Percentiles rank a stretch among this genome's conserved stretches.
Evolutionary conservation across 257 asterid species (phyloP).

Genomic region (Paraleonurus japonicus): DNA sequence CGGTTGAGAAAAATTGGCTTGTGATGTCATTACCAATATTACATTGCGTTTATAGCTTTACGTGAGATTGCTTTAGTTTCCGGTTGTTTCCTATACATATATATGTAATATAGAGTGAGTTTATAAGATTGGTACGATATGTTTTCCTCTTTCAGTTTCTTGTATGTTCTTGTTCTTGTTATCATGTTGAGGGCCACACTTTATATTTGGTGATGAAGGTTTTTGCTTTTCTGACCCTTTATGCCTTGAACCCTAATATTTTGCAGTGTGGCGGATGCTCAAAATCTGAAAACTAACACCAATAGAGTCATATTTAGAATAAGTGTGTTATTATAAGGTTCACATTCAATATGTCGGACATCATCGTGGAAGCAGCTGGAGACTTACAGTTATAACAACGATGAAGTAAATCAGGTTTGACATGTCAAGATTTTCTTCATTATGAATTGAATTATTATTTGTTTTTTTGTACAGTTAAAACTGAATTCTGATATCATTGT

Average conservation of each 20-base stretch:
- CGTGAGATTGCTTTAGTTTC: no score
- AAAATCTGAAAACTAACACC: not conserved
- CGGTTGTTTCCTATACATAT: not conserved
- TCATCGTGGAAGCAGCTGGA: constrained; percentile 60
- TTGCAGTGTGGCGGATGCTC: not conserved
- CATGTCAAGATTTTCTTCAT: constrained; percentile 11
- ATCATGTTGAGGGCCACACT: not conserved
- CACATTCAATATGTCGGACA: constrained; percentile 41
- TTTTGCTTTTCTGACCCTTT: not conserved
- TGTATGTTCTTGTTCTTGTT: not conserved
- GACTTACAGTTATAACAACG: constrained; percentile 74
- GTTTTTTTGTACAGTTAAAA: not conserved
- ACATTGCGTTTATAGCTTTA: not conserved
- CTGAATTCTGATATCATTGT: constrained; percentile 41
- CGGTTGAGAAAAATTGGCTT: no score
- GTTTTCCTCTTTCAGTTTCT: not conserved
- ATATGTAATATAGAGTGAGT: no score
- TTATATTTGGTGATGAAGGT: not conserved
- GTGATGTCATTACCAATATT: constrained; percentile 15
- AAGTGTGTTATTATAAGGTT: constrained; percentile 13
- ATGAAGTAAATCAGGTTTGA: constrained; percentile 89
- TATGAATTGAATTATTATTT: not conserved
- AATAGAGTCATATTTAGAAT: not conserved
- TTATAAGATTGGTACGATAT: not conserved
- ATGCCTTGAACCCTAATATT: not conserved